phyloP scores from a whole-genome alignment of 768 basidiomycete genomes.

The Tulasnella sp. region DNA sequence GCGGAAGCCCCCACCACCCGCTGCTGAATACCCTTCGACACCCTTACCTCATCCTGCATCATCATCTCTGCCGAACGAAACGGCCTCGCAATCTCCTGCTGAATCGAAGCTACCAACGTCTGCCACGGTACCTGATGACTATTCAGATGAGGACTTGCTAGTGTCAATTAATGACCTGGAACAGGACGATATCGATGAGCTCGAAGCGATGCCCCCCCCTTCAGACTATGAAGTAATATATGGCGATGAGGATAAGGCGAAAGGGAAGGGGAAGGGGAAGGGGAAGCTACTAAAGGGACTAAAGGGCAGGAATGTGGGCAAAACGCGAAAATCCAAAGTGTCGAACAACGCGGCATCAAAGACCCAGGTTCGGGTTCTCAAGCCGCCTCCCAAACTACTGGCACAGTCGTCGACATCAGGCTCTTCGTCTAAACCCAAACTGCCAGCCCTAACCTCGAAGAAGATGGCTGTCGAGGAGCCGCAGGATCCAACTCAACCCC shows the following conservation, averaged over 20 bases:
- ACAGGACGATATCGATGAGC: slow-evolving; percentile 10
- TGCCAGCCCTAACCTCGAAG: neutral
- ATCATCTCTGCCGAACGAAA: neutral
- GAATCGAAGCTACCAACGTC: neutral
- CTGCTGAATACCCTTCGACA: neutral
- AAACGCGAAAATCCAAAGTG: neutral
- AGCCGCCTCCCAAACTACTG: neutral
- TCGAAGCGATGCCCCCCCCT: neutral
- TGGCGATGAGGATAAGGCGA: slow-evolving; percentile 13
- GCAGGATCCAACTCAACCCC: slow-evolving; percentile 2
- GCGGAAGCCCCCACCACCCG: neutral
- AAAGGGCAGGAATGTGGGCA: neutral
- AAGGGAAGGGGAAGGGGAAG: slow-evolving; percentile 1
- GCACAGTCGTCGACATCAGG: neutral
- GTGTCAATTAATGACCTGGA: slow-evolving; percentile 14
- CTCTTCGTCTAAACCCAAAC: neutral
- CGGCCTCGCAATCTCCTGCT: neutral
- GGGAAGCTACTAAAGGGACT: slow-evolving; percentile 1
- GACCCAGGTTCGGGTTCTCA: neutral
- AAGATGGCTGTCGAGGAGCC: neutral
- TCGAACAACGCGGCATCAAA: neutral
- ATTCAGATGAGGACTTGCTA: slow-evolving; percentile 12
- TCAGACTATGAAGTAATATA: slow-evolving; percentile 17
- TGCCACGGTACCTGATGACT: neutral
- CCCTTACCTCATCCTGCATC: neutral